Evolutionary conservation across 2,329 filamentous ascomycete genomes (phyloP).

Genomic region (Pleurostoma richardsiae): DNA sequence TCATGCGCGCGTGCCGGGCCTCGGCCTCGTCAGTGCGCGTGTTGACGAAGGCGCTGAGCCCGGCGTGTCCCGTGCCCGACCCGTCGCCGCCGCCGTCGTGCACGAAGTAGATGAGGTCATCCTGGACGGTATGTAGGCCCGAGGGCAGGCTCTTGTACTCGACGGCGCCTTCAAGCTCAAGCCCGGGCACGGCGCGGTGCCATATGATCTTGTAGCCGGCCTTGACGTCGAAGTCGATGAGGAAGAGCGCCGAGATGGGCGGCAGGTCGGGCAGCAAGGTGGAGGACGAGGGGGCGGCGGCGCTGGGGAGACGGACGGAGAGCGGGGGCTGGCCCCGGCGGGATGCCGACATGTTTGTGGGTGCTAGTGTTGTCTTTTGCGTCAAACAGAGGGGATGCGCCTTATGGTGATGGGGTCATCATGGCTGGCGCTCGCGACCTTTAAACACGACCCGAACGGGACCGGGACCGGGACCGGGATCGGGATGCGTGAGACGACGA

Average conservation of each 20-base stretch:
- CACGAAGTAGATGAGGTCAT: conserved; percentile 92
- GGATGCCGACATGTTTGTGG: conserved; percentile 29
- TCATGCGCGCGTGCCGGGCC: conserved; percentile 84
- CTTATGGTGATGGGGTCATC: too few species aligned
- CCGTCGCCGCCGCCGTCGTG: conserved; percentile 77
- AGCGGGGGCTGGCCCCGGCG: conserved; percentile 32
- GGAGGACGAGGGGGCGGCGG: conserved; percentile 20
- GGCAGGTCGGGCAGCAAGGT: conserved; percentile 41
- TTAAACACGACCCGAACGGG: too few species aligned
- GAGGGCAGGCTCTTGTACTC: conserved; percentile 97
- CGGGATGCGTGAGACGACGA: too few species aligned
- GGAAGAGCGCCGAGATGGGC: conserved; percentile 72
- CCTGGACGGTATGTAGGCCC: conserved; percentile 79
- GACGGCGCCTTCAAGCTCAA: conserved; percentile 78
- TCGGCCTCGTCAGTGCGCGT: conserved; percentile 69
- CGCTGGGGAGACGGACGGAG: conserved; percentile 28
- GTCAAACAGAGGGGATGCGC: too few species aligned
- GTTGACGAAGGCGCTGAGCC: conserved; percentile 89
- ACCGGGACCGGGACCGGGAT: too few species aligned
- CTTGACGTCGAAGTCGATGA: conserved; percentile 90
- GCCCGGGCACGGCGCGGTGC: conserved; percentile 67
- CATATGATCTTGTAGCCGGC: conserved; percentile 87
- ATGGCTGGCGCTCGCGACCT: too few species aligned
- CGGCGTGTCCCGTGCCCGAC: conserved; percentile 76
- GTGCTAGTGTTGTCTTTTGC: too few species aligned